Evolutionary conservation across 495 filamentous ascomycete genomes (phyloP).

Genomic region (Trichoderma erinaceum): DNA sequence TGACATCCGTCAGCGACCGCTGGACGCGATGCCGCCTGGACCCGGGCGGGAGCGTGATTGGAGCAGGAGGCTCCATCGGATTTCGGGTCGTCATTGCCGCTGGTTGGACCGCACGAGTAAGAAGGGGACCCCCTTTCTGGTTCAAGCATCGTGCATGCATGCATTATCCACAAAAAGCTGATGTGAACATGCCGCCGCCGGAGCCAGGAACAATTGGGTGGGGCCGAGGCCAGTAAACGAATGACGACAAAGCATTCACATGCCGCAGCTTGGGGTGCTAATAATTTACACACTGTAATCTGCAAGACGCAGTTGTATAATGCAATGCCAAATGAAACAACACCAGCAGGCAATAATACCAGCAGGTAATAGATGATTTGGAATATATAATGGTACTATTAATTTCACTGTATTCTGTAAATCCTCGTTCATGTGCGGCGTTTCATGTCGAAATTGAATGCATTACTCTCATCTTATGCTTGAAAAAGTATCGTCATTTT

Average conservation of each 20-base stretch:
- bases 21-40: conserved; percentile 42
- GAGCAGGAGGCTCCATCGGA: conserved; percentile 21
- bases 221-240: background rate
- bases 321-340: no score
- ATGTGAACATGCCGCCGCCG: background rate
- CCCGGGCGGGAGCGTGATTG: conserved; percentile 30
- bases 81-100: conserved; percentile 21
- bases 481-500: no score
- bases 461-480: background rate
- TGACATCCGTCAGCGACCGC: conserved; percentile 45
- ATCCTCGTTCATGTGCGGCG: no score
- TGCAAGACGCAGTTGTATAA: no score
- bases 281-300: no score
- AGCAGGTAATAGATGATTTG: no score
- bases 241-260: conserved; percentile 12
- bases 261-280: background rate
- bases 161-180: background rate
- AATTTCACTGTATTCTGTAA: no score
- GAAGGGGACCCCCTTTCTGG: conserved; percentile 16
- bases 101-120: conserved; percentile 16
- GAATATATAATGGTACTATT: no score
- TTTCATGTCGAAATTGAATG: background rate
- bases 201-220: background rate
- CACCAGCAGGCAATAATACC: no score
- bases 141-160: conserved; percentile 16